Conservation (phyloP, 176 grass and related monocot genomes). For the Eleusine indica region DNA sequence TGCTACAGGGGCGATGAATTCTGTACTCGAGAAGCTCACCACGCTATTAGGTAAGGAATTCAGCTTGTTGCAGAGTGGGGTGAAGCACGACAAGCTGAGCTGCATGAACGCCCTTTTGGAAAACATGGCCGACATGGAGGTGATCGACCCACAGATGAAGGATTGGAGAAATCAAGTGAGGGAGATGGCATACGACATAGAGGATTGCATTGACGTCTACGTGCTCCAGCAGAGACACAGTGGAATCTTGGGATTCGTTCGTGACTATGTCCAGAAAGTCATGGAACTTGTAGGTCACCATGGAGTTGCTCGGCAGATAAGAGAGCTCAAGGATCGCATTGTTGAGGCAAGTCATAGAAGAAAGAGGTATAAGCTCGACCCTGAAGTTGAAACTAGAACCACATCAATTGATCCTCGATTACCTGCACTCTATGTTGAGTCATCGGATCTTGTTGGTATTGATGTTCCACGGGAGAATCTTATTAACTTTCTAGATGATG, state of each 20-base stretch:
- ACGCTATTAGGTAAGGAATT: neutral
- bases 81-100: slow-evolving; percentile 9
- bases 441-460: slow-evolving; percentile 21
- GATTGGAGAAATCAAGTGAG: slow-evolving; percentile 27
- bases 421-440: slow-evolving; percentile 13
- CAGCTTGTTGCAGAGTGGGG: slow-evolving; percentile 2
- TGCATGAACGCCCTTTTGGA: slow-evolving; percentile 23
- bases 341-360: slow-evolving; percentile 2
- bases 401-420: slow-evolving; percentile 6
- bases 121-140: slow-evolving; percentile 23
- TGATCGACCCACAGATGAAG: slow-evolving; percentile 27
- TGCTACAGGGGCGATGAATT: slow-evolving; percentile 31
- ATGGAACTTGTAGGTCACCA: neutral
- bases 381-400: neutral
- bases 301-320: neutral
- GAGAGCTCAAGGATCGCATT: slow-evolving; percentile 15
- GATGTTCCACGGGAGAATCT: neutral
- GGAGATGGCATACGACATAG: slow-evolving; percentile 31
- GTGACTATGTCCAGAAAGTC: neutral
- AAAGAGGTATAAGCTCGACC: slow-evolving; percentile 19
- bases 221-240: neutral
- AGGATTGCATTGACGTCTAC: slow-evolving; percentile 23
- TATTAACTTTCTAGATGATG: neutral
- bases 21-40: slow-evolving; percentile 25
- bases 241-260: slow-evolving; percentile 6